Base-by-base conservation (phyloP, 2,329 filamentous ascomycete genomes). In the Trichoderma harzianum region DNA sequence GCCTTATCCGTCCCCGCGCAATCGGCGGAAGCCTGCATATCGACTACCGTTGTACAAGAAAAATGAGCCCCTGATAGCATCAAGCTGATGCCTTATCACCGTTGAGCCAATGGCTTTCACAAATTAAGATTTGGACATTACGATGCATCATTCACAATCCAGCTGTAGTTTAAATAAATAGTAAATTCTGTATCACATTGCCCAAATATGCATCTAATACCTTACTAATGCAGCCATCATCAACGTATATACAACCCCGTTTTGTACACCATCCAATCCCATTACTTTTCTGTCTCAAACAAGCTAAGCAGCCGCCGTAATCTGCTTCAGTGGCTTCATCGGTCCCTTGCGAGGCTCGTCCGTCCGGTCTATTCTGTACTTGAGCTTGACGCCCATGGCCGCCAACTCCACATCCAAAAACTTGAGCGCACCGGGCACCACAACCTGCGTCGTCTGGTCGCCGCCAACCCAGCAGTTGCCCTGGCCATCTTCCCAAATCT, bases 361-460 rank as follows among this genome's bases (percentile, higher is more conserved):
- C 81, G 92, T 91, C 80, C 83, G 84, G 75, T 86, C 85, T 55
- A 90, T 82, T 70, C 84, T 84, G 77, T 97, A 98, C 86, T 94
- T 97, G 83, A 99, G 89, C 83, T 94, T 92, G 69, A 99, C 91
- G 68, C 96, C 96, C 96, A 99, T 99, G 70, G 94, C 94, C 43
- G 95, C 93, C 77, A 99, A 84, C 83, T 99, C 96, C 24, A 97
- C 95, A 83, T 99, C 96, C 75, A 99, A 83, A 84, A 92, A 98
- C 83, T 93, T 94, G 81, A 99, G 84, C 69, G 97, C 96, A 74
- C 95, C 95, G 0, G 96, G 96, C 18, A 99, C 93, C 69, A 94
- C 95, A 43, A 99, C 94, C 75, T 96, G 86, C 4, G 95, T 96
- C 4, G 96, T 96, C 79, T 98, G 90, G 74, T 95, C 93, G 63